These are phyloP conservation scores for Babesia microti DNA, from an alignment of 169 alveolate species.

Conservation along the genomic window DNA sequence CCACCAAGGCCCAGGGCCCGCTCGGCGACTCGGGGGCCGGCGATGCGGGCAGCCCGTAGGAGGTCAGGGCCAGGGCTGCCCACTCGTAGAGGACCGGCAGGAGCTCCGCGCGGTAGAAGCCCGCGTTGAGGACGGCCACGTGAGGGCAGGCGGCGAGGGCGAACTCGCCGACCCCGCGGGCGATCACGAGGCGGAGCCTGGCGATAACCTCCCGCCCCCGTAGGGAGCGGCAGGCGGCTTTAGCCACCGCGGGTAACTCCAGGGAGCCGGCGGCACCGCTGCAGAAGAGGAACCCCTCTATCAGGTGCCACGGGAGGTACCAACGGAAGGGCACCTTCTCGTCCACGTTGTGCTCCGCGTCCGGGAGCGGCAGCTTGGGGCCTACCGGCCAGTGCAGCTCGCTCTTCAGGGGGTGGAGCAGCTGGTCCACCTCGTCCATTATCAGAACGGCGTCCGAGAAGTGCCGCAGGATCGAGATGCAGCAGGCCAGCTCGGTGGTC, in stretches of 20 bases:
- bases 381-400: constrained; percentile 90
- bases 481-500: constrained; percentile 33
- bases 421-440: constrained; percentile 79
- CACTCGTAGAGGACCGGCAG: constrained; percentile 52
- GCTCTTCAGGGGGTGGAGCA: constrained; percentile 80
- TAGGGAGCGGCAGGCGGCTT: no score
- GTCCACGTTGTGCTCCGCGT: constrained; percentile 27
- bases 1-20: constrained; percentile 1
- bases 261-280: no score
- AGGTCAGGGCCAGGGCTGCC: constrained; percentile 33
- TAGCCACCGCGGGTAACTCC: no score
- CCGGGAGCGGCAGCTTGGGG: constrained; percentile 44
- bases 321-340: constrained; percentile 53
- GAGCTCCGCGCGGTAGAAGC: constrained; percentile 46
- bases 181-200: constrained; percentile 29
- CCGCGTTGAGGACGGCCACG: constrained; percentile 54
- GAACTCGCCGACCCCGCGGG: constrained; percentile 44
- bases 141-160: constrained; percentile 66
- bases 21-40: not conserved
- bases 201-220: constrained; percentile 19
- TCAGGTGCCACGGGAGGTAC: constrained; percentile 73
- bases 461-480: constrained; percentile 56
- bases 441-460: constrained; percentile 62
- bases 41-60: constrained; percentile 8
- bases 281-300: constrained; percentile 26